phyloP scores from a whole-genome alignment of 192 early-diverging fungal species.

The Coemansia aciculifera region DNA sequence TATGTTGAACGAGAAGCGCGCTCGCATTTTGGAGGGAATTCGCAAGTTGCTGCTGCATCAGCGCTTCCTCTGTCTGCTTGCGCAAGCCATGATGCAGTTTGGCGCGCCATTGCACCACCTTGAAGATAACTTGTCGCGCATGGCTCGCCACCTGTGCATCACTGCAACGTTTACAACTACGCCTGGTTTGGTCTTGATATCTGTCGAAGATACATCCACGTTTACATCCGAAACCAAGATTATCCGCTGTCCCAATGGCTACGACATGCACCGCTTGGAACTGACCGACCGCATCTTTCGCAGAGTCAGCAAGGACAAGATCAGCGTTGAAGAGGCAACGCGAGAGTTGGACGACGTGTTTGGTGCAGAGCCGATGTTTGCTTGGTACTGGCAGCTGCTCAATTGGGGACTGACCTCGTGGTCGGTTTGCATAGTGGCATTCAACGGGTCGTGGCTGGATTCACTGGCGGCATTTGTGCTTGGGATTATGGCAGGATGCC shows the following conservation, averaged over 20 bases:
- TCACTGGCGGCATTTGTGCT: conserved; percentile 53
- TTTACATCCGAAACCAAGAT: conserved; percentile 72
- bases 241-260: conserved; percentile 58
- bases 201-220: conserved; percentile 64
- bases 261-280: conserved; percentile 65
- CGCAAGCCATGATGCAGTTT: conserved; percentile 64
- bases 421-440: conserved; percentile 63
- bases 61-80: conserved; percentile 59
- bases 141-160: conserved; percentile 58
- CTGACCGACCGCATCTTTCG: conserved; percentile 63
- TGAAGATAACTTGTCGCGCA: conserved; percentile 59
- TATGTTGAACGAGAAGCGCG: conserved; percentile 11
- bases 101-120: conserved; percentile 66
- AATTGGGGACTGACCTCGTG: conserved; percentile 59
- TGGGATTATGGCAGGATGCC: conserved; percentile 55
- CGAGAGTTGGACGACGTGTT: conserved; percentile 59
- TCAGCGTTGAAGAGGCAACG: conserved; percentile 60
- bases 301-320: conserved; percentile 58
- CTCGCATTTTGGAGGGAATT: conserved; percentile 22
- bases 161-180: conserved; percentile 62
- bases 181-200: conserved; percentile 65
- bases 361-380: conserved; percentile 48
- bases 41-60: conserved; percentile 61
- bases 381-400: conserved; percentile 58
- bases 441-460: conserved; percentile 65